Evolutionary conservation across 1,139 yeast genomes (phyloP).

Genomic region (Candida gigantensis): DNA sequence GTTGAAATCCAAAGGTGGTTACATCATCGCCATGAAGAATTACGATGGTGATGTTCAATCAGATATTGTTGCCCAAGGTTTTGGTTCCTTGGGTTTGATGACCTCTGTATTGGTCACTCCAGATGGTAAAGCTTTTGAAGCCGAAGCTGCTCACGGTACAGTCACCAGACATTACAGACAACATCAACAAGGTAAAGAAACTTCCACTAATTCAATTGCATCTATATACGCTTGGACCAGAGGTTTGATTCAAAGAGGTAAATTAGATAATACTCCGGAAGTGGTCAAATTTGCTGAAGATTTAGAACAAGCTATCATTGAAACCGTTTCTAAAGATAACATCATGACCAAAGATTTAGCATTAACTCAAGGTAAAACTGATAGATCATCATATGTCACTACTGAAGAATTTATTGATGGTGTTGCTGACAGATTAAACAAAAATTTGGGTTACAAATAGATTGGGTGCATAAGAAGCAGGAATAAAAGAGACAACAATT

Average conservation of each 20-base stretch:
- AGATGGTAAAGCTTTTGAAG: slow-evolving; percentile 92
- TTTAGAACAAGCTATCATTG: slow-evolving; percentile 80
- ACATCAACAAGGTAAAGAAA: slow-evolving; percentile 93
- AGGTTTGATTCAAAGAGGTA: slow-evolving; percentile 90
- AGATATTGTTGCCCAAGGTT: slow-evolving; percentile 96
- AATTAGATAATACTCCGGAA: slow-evolving; percentile 80
- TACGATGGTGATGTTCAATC: slow-evolving; percentile 98
- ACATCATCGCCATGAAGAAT: slow-evolving; percentile 91
- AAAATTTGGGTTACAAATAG: slow-evolving; percentile 26
- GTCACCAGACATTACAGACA: slow-evolving; percentile 96
- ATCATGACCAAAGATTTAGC: slow-evolving; percentile 97
- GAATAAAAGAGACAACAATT: not conserved
- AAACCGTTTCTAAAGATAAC: slow-evolving; percentile 81
- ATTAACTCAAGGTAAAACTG: slow-evolving; percentile 81
- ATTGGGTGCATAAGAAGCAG: no score
- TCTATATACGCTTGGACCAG: slow-evolving; percentile 97
- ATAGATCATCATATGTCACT: slow-evolving; percentile 76
- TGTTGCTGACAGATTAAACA: slow-evolving; percentile 49
- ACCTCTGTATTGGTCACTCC: slow-evolving; percentile 92
- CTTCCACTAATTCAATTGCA: slow-evolving; percentile 98
- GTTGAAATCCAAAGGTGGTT: slow-evolving; percentile 95
- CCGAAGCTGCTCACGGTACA: slow-evolving; percentile 98
- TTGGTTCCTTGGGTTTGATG: slow-evolving; percentile 95
- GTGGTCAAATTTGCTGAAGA: slow-evolving; percentile 76
- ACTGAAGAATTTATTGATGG: slow-evolving; percentile 91